Percentiles rank a stretch among this genome's conserved stretches.
Conservation (phyloP, 169 alveolate genomes). For the Plasmodium reichenowi region DNA sequence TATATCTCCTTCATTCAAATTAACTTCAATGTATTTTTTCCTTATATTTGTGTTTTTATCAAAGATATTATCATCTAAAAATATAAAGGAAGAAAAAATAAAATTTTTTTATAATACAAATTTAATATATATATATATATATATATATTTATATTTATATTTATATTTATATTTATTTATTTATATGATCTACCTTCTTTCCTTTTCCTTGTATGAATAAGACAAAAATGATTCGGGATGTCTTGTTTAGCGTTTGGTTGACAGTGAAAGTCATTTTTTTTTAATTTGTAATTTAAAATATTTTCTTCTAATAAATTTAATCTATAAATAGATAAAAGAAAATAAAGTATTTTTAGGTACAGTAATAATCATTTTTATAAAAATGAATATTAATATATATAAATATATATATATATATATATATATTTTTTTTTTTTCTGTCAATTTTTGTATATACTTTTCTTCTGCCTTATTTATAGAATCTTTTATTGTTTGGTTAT, state of each 20-base stretch:
- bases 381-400: conserved; percentile 1
- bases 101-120: neutral
- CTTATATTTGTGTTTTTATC: conserved; percentile 27
- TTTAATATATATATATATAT: conserved; percentile 1
- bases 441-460: conserved; percentile 39
- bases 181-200: conserved; percentile 21
- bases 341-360: neutral
- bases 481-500: conserved; percentile 29
- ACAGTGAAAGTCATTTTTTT: conserved; percentile 24
- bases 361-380: neutral
- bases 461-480: conserved; percentile 68
- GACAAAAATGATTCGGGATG: conserved; percentile 73
- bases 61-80: conserved; percentile 64
- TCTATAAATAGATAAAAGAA: conserved; percentile 16
- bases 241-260: conserved; percentile 39
- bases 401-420: neutral
- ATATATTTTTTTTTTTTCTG: conserved; percentile 15
- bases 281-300: conserved; percentile 58
- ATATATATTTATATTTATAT: neutral
- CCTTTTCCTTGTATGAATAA: conserved; percentile 44
- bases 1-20: conserved; percentile 63
- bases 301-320: conserved; percentile 44
- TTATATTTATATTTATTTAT: neutral
- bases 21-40: conserved; percentile 60
- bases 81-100: conserved; percentile 26